Evolutionary conservation across 805 yeast species (phyloP), one percentile per base, ranked within the genome.

Genomic region (Metschnikowia koreensis): DNA sequence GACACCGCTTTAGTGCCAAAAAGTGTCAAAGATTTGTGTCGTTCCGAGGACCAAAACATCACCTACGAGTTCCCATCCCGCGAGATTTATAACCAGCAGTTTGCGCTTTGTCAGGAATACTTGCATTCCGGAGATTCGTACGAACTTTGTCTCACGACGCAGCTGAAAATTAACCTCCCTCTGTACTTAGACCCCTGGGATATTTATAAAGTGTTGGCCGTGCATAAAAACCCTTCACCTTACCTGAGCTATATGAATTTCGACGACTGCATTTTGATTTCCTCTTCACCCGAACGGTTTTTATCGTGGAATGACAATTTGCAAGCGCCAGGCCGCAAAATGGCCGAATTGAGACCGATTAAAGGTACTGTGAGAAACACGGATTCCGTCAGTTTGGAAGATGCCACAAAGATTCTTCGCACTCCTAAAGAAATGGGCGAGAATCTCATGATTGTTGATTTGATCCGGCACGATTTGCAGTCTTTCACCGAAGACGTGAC

Each of bases 351-450:
- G 63, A 76, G 98, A 49, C 99, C 99, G 1, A 94, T 94, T 51
- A 94, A 94, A 66, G 99, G 99, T 5, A 94, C 99, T 0, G 97
- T 94, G 1, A 82, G 77, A 59, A 90, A 89, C 59, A 69, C 81
- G 0, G 70, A 76, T 0, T 79, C 69, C 0, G 76, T 87, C 71
- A 75, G 81, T 7, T 60, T 74, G 9, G 85, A 75, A 34, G 70
- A 71, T 34, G 98, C 97, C 0, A 73, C 82, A 3, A 66, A 68
- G 38, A 79, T 90, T 17, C 70, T 93, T 43, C 80, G 84, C 47
- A 85, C 96, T 1, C 94, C 96, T 3, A 94, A 94, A 66, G 99
- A 94, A 67, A 81, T 87, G 64, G 99, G 97, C 0, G 99, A 94
- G 65, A 94, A 94, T 59, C 73, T 94, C 52, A 94, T 94, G 99